Evolutionary conservation across 176 grass and related monocot genomes (phyloP), one percentile per base, ranked within the genome.

Genomic region (Elymus sibiricus): DNA sequence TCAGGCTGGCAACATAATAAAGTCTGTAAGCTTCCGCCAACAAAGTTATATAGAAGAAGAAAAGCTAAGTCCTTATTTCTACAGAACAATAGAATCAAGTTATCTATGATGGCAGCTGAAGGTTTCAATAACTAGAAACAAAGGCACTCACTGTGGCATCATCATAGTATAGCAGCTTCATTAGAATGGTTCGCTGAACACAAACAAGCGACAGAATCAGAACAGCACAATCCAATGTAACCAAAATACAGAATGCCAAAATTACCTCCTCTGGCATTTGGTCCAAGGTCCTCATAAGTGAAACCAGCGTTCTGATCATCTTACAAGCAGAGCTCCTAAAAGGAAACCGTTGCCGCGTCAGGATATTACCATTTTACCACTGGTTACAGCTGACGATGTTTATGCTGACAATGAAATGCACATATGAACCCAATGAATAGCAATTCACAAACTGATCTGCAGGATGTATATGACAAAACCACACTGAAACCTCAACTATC

Each of bases 221-320:
- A 27, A 87, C 24, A 43, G 60, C 55, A 60, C 16, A 84, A 39
- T 85, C 29, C 40, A 76, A 24, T 82, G 32, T 12, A 88, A 75
- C 67, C 34, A 82, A 80, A 70, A 46, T 84, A 56, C 21, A 21
- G 42, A 76, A 39, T 73, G 37, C 64, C 17, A 46, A 83, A 60
- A 61, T 47, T 92, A 95, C 97, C 92, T 99, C 97, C 49, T 88
- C 88, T 68, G 94, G 97, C 97, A 96, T 99, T 92, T 89, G 90
- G 69, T 99, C 97, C 79, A 99, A 91, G 69, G 97, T 99, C 88
- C 94, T 96, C 97, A 99, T 99, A 80, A 99, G 88, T 74, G 97
- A 94, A 87, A 96, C 92, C 83, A 99, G 87, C 4, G 97, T 96
- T 86, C 94, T 93, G 71, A 96, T 82, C 97, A 99, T 99, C 90